Percentiles rank a stretch among this genome's conserved stretches.
Evolutionary conservation across 805 yeast genomes (phyloP).

Genomic region (Wickerhamomyces canadensis): DNA sequence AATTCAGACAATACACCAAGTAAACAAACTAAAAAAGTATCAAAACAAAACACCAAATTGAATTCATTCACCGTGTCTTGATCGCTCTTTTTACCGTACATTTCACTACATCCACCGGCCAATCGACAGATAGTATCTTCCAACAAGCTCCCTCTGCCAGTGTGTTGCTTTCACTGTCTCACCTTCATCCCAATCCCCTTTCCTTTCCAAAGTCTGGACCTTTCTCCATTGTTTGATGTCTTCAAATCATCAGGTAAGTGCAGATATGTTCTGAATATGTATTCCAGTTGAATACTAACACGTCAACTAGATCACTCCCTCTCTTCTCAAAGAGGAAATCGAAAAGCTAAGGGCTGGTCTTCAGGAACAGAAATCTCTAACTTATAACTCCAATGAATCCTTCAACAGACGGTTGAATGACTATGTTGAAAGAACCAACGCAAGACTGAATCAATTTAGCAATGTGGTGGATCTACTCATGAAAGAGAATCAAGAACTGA

Average conservation of each 20-base stretch:
- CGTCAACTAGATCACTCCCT: constrained; percentile 9
- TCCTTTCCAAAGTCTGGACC: too few species aligned
- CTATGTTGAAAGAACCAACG: constrained; percentile 17
- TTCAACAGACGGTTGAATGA: constrained; percentile 20
- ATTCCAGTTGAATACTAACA: background rate
- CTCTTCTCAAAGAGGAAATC: constrained; percentile 18
- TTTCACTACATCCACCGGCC: too few species aligned
- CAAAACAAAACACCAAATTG: constrained; percentile 1
- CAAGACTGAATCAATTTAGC: constrained; percentile 17
- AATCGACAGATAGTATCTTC: too few species aligned
- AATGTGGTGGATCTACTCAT: constrained; percentile 19
- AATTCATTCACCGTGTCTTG: too few species aligned
- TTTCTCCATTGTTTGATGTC: too few species aligned
- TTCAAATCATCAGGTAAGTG: constrained; percentile 1
- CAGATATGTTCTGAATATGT: too few species aligned
- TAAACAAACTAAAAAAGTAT: background rate
- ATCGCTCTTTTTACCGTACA: too few species aligned
- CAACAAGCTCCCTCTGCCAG: too few species aligned
- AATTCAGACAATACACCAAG: background rate
- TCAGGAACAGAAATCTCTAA: constrained; percentile 17
- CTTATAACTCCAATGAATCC: constrained; percentile 17
- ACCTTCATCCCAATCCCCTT: too few species aligned
- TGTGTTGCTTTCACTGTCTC: too few species aligned
- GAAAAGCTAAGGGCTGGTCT: constrained; percentile 18
- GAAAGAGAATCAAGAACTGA: constrained; percentile 24